These are phyloP conservation scores for Colletotrichum spinosum DNA, from an alignment of 2,329 filamentous ascomycete genomes.

Conservation along the genomic window DNA sequence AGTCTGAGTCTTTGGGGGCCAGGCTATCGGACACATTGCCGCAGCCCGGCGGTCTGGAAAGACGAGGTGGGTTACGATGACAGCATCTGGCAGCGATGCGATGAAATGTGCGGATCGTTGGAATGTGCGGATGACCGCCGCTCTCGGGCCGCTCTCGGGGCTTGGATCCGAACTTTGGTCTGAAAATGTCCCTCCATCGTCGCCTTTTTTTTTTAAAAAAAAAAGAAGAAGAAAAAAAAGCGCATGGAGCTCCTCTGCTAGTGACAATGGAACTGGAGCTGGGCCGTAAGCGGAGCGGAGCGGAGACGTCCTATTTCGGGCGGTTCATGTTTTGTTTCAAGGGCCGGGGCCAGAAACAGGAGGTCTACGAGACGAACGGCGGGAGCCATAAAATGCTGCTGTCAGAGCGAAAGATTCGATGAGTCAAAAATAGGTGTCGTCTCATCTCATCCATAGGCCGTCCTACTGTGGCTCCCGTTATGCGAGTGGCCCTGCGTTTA, in stretches of 20 bases:
- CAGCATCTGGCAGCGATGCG: slow-evolving; percentile 1
- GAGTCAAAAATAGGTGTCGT: slow-evolving; percentile 33
- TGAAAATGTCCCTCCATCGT: slow-evolving; percentile 7
- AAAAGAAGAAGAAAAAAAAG: background rate
- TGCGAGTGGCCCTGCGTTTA: slow-evolving; percentile 1
- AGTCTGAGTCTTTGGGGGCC: slow-evolving; percentile 1
- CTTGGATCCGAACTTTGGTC: slow-evolving; percentile 21
- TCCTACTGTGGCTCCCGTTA: background rate
- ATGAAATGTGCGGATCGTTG: slow-evolving; percentile 15
- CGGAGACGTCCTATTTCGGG: slow-evolving; percentile 35
- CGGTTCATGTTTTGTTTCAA: slow-evolving; percentile 33
- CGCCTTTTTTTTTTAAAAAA: background rate
- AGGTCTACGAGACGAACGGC: slow-evolving; percentile 8
- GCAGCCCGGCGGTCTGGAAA: slow-evolving; percentile 6
- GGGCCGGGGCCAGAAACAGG: slow-evolving; percentile 33
- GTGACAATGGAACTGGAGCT: slow-evolving; percentile 10
- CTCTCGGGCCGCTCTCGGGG: slow-evolving; percentile 16
- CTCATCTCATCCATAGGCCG: slow-evolving; percentile 10
- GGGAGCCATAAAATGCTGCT: background rate
- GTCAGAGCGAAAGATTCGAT: slow-evolving; percentile 21
- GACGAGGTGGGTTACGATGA: slow-evolving; percentile 20
- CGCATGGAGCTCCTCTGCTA: background rate
- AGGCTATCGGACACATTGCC: background rate
- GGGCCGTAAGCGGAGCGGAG: slow-evolving; percentile 32
- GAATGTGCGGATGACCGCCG: slow-evolving; percentile 13